Evolutionary conservation across 108 stramenopile species (phyloP).

Genomic region (Schizochytrium sp.): DNA sequence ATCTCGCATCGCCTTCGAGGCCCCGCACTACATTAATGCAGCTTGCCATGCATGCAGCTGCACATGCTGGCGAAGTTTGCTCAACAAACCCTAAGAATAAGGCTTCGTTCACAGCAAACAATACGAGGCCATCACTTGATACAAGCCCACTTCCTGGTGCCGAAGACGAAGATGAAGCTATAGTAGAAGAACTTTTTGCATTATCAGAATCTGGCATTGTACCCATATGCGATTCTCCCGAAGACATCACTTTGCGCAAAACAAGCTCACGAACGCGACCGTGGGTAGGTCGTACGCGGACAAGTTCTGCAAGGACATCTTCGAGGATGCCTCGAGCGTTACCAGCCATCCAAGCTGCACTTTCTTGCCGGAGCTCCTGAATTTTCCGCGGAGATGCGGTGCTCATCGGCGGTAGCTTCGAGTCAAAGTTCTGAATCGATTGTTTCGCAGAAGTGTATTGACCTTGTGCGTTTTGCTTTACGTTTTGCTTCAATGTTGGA

Average conservation of each 20-base stretch:
- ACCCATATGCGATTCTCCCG: background rate
- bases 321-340: background rate
- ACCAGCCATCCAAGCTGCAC: background rate
- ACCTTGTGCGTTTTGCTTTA: too few relatives aligned
- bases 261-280: slow-evolving; percentile 10
- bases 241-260: background rate
- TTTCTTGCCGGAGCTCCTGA: background rate
- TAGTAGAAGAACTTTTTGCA: too few relatives aligned
- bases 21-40: background rate
- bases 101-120: slow-evolving; percentile 28
- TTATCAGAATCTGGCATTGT: too few relatives aligned
- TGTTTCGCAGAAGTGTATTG: too few relatives aligned
- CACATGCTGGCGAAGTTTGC: slow-evolving; percentile 38
- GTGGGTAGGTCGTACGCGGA: background rate
- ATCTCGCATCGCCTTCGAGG: background rate
- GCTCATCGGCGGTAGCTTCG: too few relatives aligned
- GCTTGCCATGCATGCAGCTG: background rate
- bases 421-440: too few relatives aligned
- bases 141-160: too few relatives aligned
- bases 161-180: too few relatives aligned
- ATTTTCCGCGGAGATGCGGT: too few relatives aligned
- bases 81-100: background rate
- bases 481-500: too few relatives aligned
- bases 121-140: background rate
- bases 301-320: slow-evolving; percentile 17